Conservation (phyloP, 2,329 filamentous ascomycete species). For the Metarhizium brunneum region DNA sequence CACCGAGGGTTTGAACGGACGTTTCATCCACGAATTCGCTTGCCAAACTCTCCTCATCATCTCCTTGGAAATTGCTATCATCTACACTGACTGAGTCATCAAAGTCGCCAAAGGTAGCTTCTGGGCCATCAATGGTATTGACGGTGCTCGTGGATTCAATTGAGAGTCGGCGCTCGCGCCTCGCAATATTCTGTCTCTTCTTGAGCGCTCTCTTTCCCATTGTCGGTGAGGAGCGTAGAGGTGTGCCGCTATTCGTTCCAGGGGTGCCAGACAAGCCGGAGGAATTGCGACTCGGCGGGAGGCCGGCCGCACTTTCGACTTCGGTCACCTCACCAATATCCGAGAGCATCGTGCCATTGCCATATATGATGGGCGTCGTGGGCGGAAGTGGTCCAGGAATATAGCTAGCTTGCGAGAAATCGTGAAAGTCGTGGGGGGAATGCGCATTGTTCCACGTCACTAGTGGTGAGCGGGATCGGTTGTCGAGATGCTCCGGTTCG, state of each 20-base stretch:
- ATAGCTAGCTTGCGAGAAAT: conserved; percentile 29
- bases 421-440: conserved; percentile 28
- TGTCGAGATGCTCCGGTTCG: conserved; percentile 43
- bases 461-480: conserved; percentile 41
- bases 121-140: conserved; percentile 38
- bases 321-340: conserved; percentile 53
- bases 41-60: conserved; percentile 58
- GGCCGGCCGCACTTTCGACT: conserved; percentile 40
- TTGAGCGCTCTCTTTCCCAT: conserved; percentile 32
- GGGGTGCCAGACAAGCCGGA: conserved; percentile 20
- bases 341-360: conserved; percentile 60
- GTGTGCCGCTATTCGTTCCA: conserved; percentile 16
- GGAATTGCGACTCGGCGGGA: conserved; percentile 27
- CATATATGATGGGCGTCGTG: conserved; percentile 58
- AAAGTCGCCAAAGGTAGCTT: conserved; percentile 47
- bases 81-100: conserved; percentile 53
- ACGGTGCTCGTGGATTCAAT: conserved; percentile 54
- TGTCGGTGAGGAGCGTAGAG: conserved; percentile 35
- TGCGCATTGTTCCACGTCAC: conserved; percentile 42
- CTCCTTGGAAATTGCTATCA: conserved; percentile 57
- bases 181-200: conserved; percentile 32
- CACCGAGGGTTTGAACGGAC: conserved; percentile 15
- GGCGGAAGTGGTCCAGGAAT: conserved; percentile 37
- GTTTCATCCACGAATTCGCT: conserved; percentile 44
- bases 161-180: conserved; percentile 43